These are phyloP conservation scores for Penicillium palitans DNA, from an alignment of 2,329 filamentous ascomycete species.

Conservation along the genomic window DNA sequence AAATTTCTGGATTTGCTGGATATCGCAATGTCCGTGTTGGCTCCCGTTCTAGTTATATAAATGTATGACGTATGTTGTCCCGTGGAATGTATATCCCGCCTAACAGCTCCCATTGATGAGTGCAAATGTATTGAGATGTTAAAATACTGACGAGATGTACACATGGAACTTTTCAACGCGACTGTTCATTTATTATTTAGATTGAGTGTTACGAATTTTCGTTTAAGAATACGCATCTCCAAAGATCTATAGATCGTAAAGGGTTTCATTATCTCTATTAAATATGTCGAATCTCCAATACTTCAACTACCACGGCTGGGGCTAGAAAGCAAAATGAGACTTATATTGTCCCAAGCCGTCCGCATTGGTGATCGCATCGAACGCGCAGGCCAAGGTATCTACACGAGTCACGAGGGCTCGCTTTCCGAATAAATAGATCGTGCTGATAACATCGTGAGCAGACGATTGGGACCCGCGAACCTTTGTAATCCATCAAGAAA, in stretches of 20 bases:
- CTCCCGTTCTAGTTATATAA: neutral
- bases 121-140: neutral
- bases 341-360: constrained; percentile 50
- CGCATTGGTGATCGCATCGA: constrained; percentile 52
- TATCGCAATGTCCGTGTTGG: no score
- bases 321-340: constrained; percentile 36
- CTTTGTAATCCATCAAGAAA: constrained; percentile 32
- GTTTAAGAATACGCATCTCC: neutral
- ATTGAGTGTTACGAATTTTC: neutral
- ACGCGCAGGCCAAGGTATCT: constrained; percentile 33
- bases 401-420: neutral
- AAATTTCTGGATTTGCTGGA: neutral
- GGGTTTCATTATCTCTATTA: neutral
- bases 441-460: constrained; percentile 16
- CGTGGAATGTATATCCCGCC: neutral
- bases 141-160: neutral
- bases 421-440: neutral
- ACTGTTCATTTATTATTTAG: neutral
- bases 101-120: neutral
- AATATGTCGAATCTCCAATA: constrained; percentile 43
- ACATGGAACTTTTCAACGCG: neutral
- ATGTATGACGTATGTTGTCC: neutral
- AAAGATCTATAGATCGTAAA: neutral
- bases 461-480: constrained; percentile 38
- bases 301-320: constrained; percentile 42